These are phyloP conservation scores for Nepenthes gracilis DNA, from an alignment of 148 eudicot species.

Conservation along the genomic window DNA sequence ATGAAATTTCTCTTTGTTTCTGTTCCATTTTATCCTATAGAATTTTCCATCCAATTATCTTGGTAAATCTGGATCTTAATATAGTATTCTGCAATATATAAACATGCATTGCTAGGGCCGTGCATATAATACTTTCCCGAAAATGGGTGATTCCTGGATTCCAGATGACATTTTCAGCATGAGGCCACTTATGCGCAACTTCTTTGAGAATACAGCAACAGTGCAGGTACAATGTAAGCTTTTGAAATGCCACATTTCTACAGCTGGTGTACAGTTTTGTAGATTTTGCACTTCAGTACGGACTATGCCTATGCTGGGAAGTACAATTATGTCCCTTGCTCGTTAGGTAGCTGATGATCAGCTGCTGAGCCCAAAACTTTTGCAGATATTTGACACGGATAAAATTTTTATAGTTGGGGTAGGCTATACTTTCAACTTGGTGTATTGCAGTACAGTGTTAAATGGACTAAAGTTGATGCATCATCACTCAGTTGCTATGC, in stretches of 20 bases:
- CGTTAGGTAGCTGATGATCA: no score
- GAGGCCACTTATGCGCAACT: slow-evolving; percentile 85
- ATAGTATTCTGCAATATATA: no score
- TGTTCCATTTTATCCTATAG: background rate
- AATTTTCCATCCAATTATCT: background rate
- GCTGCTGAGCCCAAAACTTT: no score
- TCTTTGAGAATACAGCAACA: slow-evolving; percentile 90
- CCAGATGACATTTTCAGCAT: slow-evolving; percentile 82
- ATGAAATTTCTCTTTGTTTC: slow-evolving; percentile 16
- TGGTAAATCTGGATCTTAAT: no score
- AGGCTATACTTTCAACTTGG: no score
- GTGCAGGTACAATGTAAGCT: slow-evolving; percentile 61
- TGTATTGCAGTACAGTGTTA: no score
- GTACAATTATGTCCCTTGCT: no score
- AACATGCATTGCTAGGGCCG: slow-evolving; percentile 48
- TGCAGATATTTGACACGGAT: no score
- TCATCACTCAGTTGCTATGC: no score
- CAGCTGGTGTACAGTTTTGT: background rate
- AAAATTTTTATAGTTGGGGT: no score
- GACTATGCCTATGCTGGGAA: background rate
- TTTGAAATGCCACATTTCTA: background rate
- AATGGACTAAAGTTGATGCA: no score
- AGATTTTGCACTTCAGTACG: background rate
- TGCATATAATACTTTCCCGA: slow-evolving; percentile 90
- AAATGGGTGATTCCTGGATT: slow-evolving; percentile 97